Evolutionary conservation across 352 stramenopile genomes (phyloP).

Genomic region (Phytophthora constricta): DNA sequence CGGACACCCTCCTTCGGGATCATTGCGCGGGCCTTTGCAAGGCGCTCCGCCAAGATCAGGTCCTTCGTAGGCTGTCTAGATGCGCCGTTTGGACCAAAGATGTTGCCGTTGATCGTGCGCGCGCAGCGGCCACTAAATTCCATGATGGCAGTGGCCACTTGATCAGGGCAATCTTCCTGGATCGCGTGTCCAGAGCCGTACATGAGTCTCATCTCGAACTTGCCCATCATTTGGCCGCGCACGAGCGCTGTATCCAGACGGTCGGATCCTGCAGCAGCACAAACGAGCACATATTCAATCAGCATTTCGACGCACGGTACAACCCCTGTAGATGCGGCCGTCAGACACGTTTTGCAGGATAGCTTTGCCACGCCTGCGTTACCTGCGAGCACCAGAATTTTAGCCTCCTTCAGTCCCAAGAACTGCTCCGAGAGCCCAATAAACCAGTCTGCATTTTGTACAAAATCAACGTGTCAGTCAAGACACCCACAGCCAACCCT

Average conservation of each 20-base stretch:
- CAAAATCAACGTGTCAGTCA: too few species aligned
- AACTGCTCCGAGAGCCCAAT: conserved; percentile 86
- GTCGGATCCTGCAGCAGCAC: conserved; percentile 57
- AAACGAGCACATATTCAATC: not conserved
- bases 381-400: conserved; percentile 88
- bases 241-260: conserved; percentile 88
- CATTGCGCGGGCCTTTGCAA: conserved; percentile 68
- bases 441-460: conserved; percentile 86
- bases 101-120: conserved; percentile 40
- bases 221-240: conserved; percentile 91
- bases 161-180: conserved; percentile 86
- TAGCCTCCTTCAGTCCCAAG: conserved; percentile 71
- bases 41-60: conserved; percentile 50
- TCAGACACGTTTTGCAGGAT: not conserved
- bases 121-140: conserved; percentile 71
- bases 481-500: too few species aligned
- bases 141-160: conserved; percentile 67
- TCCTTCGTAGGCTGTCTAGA: conserved; percentile 41
- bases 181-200: conserved; percentile 91
- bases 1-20: conserved; percentile 48
- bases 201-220: conserved; percentile 88
- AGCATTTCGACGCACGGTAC: too few species aligned
- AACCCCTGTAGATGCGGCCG: too few species aligned
- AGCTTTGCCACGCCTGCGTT: not conserved
- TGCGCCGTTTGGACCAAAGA: conserved; percentile 41